Evolutionary conservation across 495 filamentous ascomycete species (phyloP).

Genomic region (Endocarpon pusillum): DNA sequence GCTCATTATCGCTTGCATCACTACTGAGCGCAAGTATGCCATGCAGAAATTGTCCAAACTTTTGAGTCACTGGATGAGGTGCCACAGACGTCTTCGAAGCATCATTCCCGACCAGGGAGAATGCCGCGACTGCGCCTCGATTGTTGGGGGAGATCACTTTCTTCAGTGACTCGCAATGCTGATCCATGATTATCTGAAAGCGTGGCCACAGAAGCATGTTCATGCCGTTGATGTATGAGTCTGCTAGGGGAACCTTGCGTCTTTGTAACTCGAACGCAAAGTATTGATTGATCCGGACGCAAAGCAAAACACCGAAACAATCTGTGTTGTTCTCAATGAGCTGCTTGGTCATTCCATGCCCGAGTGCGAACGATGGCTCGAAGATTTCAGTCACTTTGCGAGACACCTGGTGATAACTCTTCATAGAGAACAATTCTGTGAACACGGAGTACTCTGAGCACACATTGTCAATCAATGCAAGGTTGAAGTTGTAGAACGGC

Average conservation of each 20-base stretch:
- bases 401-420: slow-evolving; percentile 36
- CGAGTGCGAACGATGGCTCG: slow-evolving; percentile 64
- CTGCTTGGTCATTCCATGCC: slow-evolving; percentile 55
- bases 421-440: slow-evolving; percentile 67
- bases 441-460: slow-evolving; percentile 93
- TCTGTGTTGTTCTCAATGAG: slow-evolving; percentile 64
- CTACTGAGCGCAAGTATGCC: slow-evolving; percentile 66
- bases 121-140: slow-evolving; percentile 32
- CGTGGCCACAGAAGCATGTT: slow-evolving; percentile 94
- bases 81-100: slow-evolving; percentile 57
- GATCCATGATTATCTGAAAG: slow-evolving; percentile 83
- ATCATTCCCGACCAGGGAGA: slow-evolving; percentile 39
- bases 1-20: slow-evolving; percentile 85
- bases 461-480: slow-evolving; percentile 83
- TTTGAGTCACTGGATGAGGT: slow-evolving; percentile 79
- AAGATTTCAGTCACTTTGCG: slow-evolving; percentile 68
- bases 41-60: slow-evolving; percentile 78
- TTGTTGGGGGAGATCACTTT: slow-evolving; percentile 34
- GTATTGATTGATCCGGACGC: slow-evolving; percentile 85
- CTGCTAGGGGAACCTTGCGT: slow-evolving; percentile 71
- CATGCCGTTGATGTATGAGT: slow-evolving; percentile 84
- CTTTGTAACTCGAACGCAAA: slow-evolving; percentile 85
- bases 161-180: slow-evolving; percentile 74
- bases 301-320: slow-evolving; percentile 70
- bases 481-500: slow-evolving; percentile 85